Conservation (phyloP, 2,329 filamentous ascomycete species). For the Scedosporium boydii region DNA sequence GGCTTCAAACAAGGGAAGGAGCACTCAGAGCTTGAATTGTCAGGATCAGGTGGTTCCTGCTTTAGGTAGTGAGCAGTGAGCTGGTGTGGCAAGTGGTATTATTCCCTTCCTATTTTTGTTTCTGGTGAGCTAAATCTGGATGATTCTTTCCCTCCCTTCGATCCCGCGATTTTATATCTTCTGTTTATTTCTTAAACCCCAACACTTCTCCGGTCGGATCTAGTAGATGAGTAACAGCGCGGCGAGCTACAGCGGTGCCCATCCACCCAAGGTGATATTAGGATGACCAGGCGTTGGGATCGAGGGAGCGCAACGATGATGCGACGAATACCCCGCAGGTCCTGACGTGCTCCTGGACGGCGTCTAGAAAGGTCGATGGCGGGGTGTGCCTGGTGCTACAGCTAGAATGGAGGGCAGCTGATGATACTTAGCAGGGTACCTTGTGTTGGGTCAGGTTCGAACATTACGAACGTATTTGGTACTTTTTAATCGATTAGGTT, state of each 20-base stretch:
- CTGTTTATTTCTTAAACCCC: too few species aligned
- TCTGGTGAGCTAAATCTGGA: background rate
- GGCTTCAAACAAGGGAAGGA: background rate
- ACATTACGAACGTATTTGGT: too few species aligned
- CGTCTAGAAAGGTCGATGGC: background rate
- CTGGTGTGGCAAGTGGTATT: background rate
- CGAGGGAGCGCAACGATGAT: background rate
- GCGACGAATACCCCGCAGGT: background rate
- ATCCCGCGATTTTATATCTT: background rate
- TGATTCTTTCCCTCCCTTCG: background rate
- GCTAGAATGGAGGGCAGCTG: too few species aligned
- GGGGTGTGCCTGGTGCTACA: background rate
- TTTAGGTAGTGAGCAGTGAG: background rate
- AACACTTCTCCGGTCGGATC: too few species aligned
- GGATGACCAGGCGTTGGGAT: background rate
- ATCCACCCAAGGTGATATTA: background rate
- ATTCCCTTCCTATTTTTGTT: background rate
- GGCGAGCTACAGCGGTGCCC: too few species aligned
- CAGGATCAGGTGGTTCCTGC: background rate
- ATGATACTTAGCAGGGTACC: too few species aligned
- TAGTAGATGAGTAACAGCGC: too few species aligned
- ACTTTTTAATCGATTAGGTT: too few species aligned
- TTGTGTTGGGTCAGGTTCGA: too few species aligned
- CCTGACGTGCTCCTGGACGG: background rate
- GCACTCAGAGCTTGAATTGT: background rate